These are phyloP conservation scores for Aspergillaceae sp. DNA, from an alignment of 2,329 filamentous ascomycete genomes.

Conservation along the genomic window DNA sequence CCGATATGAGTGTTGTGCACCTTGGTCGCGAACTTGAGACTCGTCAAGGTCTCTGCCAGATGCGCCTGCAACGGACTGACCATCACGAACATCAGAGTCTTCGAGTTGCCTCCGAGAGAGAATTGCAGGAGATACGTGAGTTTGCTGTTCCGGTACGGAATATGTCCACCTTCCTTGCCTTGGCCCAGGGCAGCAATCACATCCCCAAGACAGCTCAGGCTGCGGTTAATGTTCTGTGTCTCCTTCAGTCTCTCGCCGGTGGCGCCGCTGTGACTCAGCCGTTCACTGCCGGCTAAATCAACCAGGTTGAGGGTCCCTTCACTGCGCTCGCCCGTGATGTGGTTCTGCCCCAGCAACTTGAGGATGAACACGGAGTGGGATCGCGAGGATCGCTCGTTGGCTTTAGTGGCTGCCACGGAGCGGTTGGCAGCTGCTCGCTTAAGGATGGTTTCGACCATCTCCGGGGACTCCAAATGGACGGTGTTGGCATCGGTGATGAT, in stretches of 20 bases:
- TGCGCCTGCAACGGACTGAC: constrained; percentile 85
- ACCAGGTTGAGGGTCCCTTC: constrained; percentile 94
- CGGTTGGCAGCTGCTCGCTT: constrained; percentile 74
- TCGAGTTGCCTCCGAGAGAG: constrained; percentile 87
- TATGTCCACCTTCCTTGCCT: constrained; percentile 65
- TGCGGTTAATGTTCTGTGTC: constrained; percentile 96
- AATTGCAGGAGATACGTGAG: constrained; percentile 85
- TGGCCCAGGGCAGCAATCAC: constrained; percentile 89
- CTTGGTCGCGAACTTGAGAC: constrained; percentile 92
- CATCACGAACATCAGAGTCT: constrained; percentile 99
- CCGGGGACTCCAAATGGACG: constrained; percentile 67
- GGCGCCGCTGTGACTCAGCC: constrained; percentile 76
- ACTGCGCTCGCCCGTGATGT: constrained; percentile 69
- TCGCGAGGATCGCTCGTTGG: constrained; percentile 87
- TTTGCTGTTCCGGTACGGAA: constrained; percentile 94
- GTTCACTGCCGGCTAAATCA: constrained; percentile 86
- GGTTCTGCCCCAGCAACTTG: constrained; percentile 57
- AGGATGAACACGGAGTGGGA: constrained; percentile 96
- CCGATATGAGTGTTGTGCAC: constrained; percentile 83
- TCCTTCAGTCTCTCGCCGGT: constrained; percentile 84
- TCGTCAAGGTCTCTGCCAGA: constrained; percentile 85
- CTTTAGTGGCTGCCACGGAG: constrained; percentile 91
- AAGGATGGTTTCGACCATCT: constrained; percentile 72
- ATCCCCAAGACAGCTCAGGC: constrained; percentile 81
- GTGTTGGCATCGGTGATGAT: constrained; percentile 71